phyloP scores from a whole-genome alignment of 2,329 filamentous ascomycete genomes.

The Hypoxylon sp. region DNA sequence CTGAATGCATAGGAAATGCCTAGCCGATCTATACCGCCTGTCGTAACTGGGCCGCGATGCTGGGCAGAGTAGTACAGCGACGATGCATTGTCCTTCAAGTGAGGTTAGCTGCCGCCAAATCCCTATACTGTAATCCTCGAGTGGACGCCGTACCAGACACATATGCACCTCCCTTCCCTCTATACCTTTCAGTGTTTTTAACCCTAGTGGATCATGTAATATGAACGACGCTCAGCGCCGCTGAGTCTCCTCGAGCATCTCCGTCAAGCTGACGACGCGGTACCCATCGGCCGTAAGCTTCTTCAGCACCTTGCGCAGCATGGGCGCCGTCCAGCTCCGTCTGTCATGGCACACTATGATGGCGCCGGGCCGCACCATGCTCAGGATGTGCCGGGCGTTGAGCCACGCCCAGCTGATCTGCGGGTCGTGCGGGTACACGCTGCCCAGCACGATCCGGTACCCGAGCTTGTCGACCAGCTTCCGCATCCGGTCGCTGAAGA shows the following conservation, averaged over 20 bases:
- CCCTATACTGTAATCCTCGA: not conserved
- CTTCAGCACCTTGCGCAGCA: slow-evolving; percentile 80
- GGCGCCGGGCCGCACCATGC: slow-evolving; percentile 81
- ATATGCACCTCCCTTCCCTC: not conserved
- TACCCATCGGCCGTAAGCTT: slow-evolving; percentile 80
- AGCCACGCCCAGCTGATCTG: slow-evolving; percentile 78
- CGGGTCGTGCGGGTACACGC: slow-evolving; percentile 92
- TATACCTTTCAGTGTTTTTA: not conserved
- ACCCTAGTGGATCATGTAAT: not conserved
- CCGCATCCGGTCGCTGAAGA: slow-evolving; percentile 82
- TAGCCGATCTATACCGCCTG: not conserved
- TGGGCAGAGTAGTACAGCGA: slow-evolving; percentile 3
- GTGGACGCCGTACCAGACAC: slow-evolving; percentile 1
- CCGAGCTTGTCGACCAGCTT: slow-evolving; percentile 71
- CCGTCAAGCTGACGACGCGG: slow-evolving; percentile 77
- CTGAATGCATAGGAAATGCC: slow-evolving; percentile 2
- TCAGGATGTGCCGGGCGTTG: slow-evolving; percentile 85
- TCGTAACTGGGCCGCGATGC: slow-evolving; percentile 4
- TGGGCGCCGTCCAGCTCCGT: slow-evolving; percentile 84
- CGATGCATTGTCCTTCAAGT: not conserved
- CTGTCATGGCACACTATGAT: slow-evolving; percentile 91
- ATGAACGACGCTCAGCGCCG: slow-evolving; percentile 18
- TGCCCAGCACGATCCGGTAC: slow-evolving; percentile 83
- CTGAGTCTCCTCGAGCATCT: slow-evolving; percentile 67
- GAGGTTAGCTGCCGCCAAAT: not conserved